Percentiles rank a stretch among this genome's conserved stretches.
phyloP scores from a whole-genome alignment of 1,284 basidiomycete genomes.

The Neolentinus lepideus region DNA sequence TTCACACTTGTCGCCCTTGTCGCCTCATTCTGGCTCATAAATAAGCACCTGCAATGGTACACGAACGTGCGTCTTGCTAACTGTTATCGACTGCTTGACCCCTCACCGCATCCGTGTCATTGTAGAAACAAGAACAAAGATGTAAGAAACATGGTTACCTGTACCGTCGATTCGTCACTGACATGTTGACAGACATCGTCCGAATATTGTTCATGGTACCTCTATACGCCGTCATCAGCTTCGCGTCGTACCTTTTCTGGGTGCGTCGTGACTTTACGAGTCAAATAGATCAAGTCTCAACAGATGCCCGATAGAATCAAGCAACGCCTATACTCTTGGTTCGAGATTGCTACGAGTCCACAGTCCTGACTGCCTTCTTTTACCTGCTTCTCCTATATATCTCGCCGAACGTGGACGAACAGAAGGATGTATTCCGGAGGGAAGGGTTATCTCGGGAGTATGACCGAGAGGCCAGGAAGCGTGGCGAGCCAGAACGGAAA shows the following conservation, averaged over 20 bases:
- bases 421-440: slow-evolving; percentile 55
- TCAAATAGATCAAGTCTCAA: slow-evolving; percentile 10
- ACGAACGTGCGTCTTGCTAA: slow-evolving; percentile 43
- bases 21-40: slow-evolving; percentile 65
- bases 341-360: slow-evolving; percentile 64
- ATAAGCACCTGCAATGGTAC: slow-evolving; percentile 69
- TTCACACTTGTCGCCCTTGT: slow-evolving; percentile 50
- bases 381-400: slow-evolving; percentile 71
- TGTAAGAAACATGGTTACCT: slow-evolving; percentile 30
- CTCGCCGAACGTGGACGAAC: slow-evolving; percentile 55
- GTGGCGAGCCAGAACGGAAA: slow-evolving; percentile 37
- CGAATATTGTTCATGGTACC: slow-evolving; percentile 78
- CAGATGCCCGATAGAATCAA: slow-evolving; percentile 38
- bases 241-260: slow-evolving; percentile 69
- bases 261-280: slow-evolving; percentile 25
- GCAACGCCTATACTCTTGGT: slow-evolving; percentile 56
- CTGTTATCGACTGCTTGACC: neutral
- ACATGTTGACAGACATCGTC: slow-evolving; percentile 50
- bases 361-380: slow-evolving; percentile 72
- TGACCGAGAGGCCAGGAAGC: slow-evolving; percentile 34
- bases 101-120: slow-evolving; percentile 5
- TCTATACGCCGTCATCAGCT: slow-evolving; percentile 63
- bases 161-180: slow-evolving; percentile 11
- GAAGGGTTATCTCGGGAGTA: slow-evolving; percentile 46
- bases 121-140: slow-evolving; percentile 60